Percentiles rank a stretch among this genome's conserved stretches.
These are phyloP conservation scores for Clitopilus passeckerianus DNA, from an alignment of 768 basidiomycete genomes.

Conservation along the genomic window DNA sequence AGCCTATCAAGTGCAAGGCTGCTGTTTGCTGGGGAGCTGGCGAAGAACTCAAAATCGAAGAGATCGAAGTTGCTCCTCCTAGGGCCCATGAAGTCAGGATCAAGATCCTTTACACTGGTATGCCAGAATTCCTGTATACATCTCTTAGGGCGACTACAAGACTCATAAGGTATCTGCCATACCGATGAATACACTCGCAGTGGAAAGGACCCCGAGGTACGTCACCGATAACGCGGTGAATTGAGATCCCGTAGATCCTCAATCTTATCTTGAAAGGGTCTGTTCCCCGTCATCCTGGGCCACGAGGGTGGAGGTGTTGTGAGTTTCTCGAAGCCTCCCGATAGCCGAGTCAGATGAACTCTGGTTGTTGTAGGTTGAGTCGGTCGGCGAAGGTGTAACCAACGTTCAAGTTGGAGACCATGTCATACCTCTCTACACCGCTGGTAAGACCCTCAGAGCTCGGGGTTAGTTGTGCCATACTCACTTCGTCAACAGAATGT, in stretches of 20 bases:
- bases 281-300: constrained; percentile 91
- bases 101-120: constrained; percentile 86
- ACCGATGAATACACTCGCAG: constrained; percentile 98
- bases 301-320: constrained; percentile 94
- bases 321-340: constrained; percentile 23
- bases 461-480: not conserved
- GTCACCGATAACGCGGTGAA: constrained; percentile 3
- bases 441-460: constrained; percentile 43
- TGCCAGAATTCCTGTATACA: not conserved
- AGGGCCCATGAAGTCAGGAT: constrained; percentile 89
- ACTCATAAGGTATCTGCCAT: constrained; percentile 78
- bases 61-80: constrained; percentile 92
- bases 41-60: constrained; percentile 80
- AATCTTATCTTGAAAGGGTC: constrained; percentile 42
- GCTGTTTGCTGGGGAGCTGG: constrained; percentile 96
- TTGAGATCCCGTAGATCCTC: constrained; percentile 1
- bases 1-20: constrained; percentile 83
- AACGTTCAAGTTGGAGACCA: constrained; percentile 78
- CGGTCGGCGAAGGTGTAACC: constrained; percentile 95
- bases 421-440: constrained; percentile 95
- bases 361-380: constrained; percentile 70
- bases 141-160: constrained; percentile 6
- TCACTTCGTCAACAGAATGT: constrained; percentile 55
- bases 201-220: constrained; percentile 91
- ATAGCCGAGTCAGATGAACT: constrained; percentile 3